Percentiles rank a stretch among this genome's conserved stretches.
Conservation (phyloP, 2,329 filamentous ascomycete genomes). For the Arthrobotrys pseudoclavata region DNA sequence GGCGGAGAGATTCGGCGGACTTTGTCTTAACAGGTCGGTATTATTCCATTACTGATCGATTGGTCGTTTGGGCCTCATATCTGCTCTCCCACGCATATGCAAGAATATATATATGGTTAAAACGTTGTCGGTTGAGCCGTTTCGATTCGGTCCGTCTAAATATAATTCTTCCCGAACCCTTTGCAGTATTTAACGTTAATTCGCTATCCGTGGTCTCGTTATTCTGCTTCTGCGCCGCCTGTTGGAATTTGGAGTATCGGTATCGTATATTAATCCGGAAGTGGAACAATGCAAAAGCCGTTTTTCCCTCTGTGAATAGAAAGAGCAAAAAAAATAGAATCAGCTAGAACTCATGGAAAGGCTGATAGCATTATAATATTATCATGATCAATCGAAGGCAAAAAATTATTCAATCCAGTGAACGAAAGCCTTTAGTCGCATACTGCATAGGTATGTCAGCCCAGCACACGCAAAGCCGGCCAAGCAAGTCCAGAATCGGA, state of each 20-base stretch:
- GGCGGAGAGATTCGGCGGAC: conserved; percentile 39
- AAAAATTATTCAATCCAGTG: neutral
- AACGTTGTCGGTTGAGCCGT: neutral
- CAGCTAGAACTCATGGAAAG: neutral
- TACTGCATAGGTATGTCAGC: conserved; percentile 21
- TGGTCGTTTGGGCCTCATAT: conserved; percentile 25
- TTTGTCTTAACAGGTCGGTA: conserved; percentile 7
- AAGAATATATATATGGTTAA: neutral
- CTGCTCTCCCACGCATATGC: conserved; percentile 4
- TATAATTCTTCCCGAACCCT: too few species aligned
- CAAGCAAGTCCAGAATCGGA: conserved; percentile 25
- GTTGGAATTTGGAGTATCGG: neutral
- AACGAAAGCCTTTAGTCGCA: neutral
- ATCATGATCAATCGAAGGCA: conserved; percentile 28
- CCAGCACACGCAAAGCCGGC: conserved; percentile 20
- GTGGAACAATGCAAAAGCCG: neutral
- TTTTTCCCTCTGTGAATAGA: neutral
- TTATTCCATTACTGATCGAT: conserved; percentile 50
- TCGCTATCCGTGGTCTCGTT: neutral
- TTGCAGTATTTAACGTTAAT: too few species aligned
- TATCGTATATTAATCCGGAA: neutral
- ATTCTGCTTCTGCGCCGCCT: neutral
- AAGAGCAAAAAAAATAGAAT: neutral
- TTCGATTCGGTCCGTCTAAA: neutral
- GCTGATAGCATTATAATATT: conserved; percentile 26